These are phyloP conservation scores for Apiospora koreana DNA, from an alignment of 2,329 filamentous ascomycete genomes.

Conservation along the genomic window DNA sequence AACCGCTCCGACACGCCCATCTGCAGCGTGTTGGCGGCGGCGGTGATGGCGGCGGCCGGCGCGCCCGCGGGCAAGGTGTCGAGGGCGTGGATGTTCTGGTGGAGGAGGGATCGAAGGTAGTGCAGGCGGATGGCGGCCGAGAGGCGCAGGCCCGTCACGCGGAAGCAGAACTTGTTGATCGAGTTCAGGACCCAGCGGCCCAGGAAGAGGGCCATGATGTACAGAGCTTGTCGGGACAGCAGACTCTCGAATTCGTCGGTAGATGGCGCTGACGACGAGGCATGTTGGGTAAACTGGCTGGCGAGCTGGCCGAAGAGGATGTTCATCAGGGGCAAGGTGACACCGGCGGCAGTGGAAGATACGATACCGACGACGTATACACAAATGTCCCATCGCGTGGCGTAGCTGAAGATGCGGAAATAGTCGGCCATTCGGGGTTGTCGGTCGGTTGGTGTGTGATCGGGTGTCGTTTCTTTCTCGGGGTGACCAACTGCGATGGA, in stretches of 20 bases:
- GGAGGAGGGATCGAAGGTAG: conserved; percentile 62
- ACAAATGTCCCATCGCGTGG: conserved; percentile 47
- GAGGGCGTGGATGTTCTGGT: conserved; percentile 63
- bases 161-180: conserved; percentile 57
- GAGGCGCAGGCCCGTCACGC: conserved; percentile 58
- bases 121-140: conserved; percentile 59
- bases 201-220: conserved; percentile 69
- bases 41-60: conserved; percentile 59
- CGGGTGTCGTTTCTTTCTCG: background rate
- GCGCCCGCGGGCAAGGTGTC: conserved; percentile 61
- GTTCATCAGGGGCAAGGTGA: conserved; percentile 57
- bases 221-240: conserved; percentile 52
- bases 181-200: conserved; percentile 63
- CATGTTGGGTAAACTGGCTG: conserved; percentile 45
- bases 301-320: conserved; percentile 53
- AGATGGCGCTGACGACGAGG: conserved; percentile 28
- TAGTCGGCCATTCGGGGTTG: conserved; percentile 14
- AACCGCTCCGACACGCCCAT: conserved; percentile 63
- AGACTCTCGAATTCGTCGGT: conserved; percentile 37
- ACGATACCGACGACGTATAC: conserved; percentile 43
- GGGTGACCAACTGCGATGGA: background rate
- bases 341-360: conserved; percentile 25
- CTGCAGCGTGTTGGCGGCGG: conserved; percentile 60
- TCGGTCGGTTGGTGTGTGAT: background rate
- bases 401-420: conserved; percentile 47